Evolutionary conservation across 2,329 filamentous ascomycete genomes (phyloP).

Genomic region (Apiospora marii): DNA sequence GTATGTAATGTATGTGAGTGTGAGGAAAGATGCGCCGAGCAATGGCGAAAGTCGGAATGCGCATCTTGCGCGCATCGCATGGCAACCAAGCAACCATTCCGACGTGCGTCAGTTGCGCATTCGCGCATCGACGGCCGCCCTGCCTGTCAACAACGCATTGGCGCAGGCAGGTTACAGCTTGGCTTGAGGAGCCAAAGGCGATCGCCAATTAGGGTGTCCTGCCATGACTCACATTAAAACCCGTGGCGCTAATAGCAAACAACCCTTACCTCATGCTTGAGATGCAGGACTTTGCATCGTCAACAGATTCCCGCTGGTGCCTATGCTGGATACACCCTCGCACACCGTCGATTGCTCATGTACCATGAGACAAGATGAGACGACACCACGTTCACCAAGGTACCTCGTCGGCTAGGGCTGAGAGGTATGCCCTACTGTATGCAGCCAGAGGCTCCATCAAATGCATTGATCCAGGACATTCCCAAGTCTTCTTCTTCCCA

Average conservation of each 20-base stretch:
- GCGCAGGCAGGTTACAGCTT: conserved; percentile 3
- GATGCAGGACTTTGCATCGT: conserved; percentile 17
- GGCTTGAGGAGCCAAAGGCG: not conserved
- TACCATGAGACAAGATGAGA: not conserved
- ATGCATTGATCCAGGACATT: not conserved
- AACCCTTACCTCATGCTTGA: conserved; percentile 7
- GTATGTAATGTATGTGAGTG: not conserved
- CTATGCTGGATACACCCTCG: not conserved
- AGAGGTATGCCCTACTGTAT: not conserved
- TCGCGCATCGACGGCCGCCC: not conserved
- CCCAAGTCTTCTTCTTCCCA: not conserved
- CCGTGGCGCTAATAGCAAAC: conserved; percentile 17
- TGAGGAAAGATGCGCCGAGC: not conserved
- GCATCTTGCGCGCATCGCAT: not conserved
- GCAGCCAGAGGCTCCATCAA: not conserved
- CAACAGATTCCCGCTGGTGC: conserved; percentile 13
- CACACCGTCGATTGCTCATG: not conserved
- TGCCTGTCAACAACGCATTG: conserved; percentile 13
- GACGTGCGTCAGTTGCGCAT: not conserved
- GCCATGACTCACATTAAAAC: conserved; percentile 10
- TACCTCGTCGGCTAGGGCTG: conserved; percentile 16
- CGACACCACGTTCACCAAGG: not conserved
- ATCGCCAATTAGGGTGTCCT: conserved; percentile 5
- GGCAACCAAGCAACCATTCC: not conserved
- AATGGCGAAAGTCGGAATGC: conserved; percentile 4